Conservation (phyloP, 805 yeast genomes). For the Starmerella vitae region DNA sequence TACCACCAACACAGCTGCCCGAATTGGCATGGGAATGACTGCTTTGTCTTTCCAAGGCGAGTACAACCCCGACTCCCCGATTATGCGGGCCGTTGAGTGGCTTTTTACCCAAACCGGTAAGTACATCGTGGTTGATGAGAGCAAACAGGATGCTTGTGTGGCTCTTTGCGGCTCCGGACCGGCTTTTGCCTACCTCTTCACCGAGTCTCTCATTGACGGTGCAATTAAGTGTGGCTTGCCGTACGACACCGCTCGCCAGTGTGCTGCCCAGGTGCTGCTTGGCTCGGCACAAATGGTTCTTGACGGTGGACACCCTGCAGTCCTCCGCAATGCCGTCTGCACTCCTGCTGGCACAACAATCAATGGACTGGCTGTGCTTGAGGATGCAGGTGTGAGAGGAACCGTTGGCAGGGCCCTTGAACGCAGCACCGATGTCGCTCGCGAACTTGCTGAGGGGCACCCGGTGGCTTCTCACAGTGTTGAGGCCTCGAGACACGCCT, state of each 20-base stretch:
- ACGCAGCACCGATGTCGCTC: slow-evolving; percentile 78
- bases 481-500: slow-evolving; percentile 18
- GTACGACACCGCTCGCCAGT: slow-evolving; percentile 60
- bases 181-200: slow-evolving; percentile 76
- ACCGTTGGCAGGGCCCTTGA: slow-evolving; percentile 80
- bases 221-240: slow-evolving; percentile 93
- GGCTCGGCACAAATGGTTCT: slow-evolving; percentile 89
- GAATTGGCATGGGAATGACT: slow-evolving; percentile 87
- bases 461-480: slow-evolving; percentile 11
- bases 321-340: slow-evolving; percentile 71
- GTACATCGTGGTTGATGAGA: slow-evolving; percentile 41
- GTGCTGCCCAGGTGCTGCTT: slow-evolving; percentile 87
- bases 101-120: slow-evolving; percentile 32
- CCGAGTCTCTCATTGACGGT: slow-evolving; percentile 88
- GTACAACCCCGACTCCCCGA: slow-evolving; percentile 22
- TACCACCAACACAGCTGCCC: slow-evolving; percentile 98
- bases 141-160: slow-evolving; percentile 92
- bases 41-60: slow-evolving; percentile 66
- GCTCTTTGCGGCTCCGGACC: slow-evolving; percentile 94
- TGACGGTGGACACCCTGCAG: slow-evolving; percentile 80
- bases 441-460: slow-evolving; percentile 12
- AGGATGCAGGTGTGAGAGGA: slow-evolving; percentile 76
- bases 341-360: slow-evolving; percentile 98
- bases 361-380: slow-evolving; percentile 85
- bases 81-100: slow-evolving; percentile 29